phyloP scores from a whole-genome alignment of 2,329 filamentous ascomycete species.

The Byssothecium circinans region DNA sequence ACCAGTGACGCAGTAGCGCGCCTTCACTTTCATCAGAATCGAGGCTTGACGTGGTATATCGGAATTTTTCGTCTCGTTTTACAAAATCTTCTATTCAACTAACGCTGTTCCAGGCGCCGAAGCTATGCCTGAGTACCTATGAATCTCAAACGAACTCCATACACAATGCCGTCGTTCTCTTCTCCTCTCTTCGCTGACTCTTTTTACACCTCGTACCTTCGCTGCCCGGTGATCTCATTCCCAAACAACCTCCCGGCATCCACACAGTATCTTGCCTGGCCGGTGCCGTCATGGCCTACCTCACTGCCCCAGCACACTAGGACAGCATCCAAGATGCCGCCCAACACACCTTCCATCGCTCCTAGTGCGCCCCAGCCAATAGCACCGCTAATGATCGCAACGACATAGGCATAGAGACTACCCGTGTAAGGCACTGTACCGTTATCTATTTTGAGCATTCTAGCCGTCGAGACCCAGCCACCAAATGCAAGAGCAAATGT shows the following conservation, averaged over 20 bases:
- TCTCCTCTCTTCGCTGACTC: conserved; percentile 3
- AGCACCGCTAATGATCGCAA: conserved; percentile 87
- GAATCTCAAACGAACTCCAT: conserved; percentile 7
- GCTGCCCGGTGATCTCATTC: conserved; percentile 42
- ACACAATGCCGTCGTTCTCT: conserved; percentile 6
- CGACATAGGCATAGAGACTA: conserved; percentile 91
- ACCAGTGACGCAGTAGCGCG: neutral
- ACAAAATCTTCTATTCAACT: neutral
- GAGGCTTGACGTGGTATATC: too few species aligned
- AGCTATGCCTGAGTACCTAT: conserved; percentile 6
- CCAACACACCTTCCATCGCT: conserved; percentile 85
- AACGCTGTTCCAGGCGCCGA: neutral
- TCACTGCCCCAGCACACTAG: conserved; percentile 96
- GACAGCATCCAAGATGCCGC: conserved; percentile 83
- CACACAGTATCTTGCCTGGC: conserved; percentile 78
- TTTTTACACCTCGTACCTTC: conserved; percentile 31
- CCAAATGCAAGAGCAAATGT: conserved; percentile 86
- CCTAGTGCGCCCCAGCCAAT: conserved; percentile 94
- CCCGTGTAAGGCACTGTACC: conserved; percentile 59
- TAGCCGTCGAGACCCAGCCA: conserved; percentile 93
- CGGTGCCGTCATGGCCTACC: conserved; percentile 55
- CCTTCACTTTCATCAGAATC: too few species aligned
- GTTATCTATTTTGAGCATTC: conserved; percentile 67
- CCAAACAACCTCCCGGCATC: conserved; percentile 90
- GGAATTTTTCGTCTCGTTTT: neutral